Percentiles rank a stretch among this genome's conserved stretches.
phyloP scores from a whole-genome alignment of 495 filamentous ascomycete genomes.

The Aspergillus ostianus region DNA sequence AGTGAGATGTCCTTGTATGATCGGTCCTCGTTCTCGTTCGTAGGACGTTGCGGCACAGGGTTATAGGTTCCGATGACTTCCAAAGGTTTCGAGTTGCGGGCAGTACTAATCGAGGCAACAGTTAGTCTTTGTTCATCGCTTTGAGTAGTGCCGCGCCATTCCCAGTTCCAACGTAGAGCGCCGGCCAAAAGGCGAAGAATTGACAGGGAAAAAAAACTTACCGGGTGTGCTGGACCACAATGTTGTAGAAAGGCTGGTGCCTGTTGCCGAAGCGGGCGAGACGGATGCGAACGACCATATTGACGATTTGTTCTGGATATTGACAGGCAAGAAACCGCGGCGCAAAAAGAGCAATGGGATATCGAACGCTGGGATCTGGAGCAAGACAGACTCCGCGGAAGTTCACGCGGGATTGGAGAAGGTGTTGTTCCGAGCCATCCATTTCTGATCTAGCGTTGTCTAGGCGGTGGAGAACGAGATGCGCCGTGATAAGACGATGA shows the following conservation, averaged over 20 bases:
- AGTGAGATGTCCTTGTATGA: conserved; percentile 87
- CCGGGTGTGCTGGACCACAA: conserved; percentile 95
- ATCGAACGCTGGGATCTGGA: conserved; percentile 9
- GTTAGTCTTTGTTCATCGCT: conserved; percentile 5
- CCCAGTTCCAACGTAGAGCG: background rate
- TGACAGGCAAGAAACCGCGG: conserved; percentile 5
- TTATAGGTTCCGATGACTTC: conserved; percentile 97
- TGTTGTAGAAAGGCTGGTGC: conserved; percentile 90
- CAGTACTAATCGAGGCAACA: conserved; percentile 43
- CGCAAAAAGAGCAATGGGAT: background rate
- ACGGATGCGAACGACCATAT: conserved; percentile 91
- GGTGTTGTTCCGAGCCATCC: conserved; percentile 24
- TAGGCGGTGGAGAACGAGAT: conserved; percentile 13
- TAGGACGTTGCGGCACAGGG: conserved; percentile 70
- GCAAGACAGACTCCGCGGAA: conserved; percentile 24
- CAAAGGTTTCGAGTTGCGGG: conserved; percentile 79
- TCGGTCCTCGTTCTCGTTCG: conserved; percentile 60
- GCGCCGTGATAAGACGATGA: conserved; percentile 30
- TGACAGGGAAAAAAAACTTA: conserved; percentile 40
- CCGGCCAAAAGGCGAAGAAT: background rate
- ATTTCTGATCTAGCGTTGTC: conserved; percentile 29
- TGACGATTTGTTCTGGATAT: conserved; percentile 19
- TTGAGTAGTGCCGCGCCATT: conserved; percentile 36
- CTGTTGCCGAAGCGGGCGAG: conserved; percentile 90
- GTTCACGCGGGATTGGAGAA: conserved; percentile 29